Percentiles rank a stretch among this genome's conserved stretches.
phyloP scores from a whole-genome alignment of 306 rosid species.

The Sindora glabra region DNA sequence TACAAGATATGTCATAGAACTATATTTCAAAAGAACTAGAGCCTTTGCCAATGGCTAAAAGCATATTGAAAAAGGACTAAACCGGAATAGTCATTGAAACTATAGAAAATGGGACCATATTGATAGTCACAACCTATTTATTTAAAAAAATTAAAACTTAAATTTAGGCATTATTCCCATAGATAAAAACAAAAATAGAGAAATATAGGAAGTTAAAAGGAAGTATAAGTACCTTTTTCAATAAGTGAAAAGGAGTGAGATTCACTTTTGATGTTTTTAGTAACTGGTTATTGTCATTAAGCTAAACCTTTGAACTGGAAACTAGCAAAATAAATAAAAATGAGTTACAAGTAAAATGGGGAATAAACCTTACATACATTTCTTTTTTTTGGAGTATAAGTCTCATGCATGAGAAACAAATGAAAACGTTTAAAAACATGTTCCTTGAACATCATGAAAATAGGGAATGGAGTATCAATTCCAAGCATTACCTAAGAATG shows the following conservation, averaged over 20 bases:
- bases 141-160: constrained; percentile 20
- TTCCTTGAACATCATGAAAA: no score
- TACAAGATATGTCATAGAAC: constrained; percentile 50
- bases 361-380: no score
- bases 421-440: no score
- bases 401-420: no score
- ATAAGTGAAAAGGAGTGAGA: constrained; percentile 37
- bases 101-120: constrained; percentile 64
- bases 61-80: constrained; percentile 41
- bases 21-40: constrained; percentile 81
- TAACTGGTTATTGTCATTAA: constrained; percentile 39
- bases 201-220: background rate
- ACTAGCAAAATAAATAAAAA: background rate
- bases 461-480: no score
- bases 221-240: constrained; percentile 62
- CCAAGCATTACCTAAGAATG: no score
- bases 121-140: constrained; percentile 61
- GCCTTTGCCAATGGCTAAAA: constrained; percentile 79
- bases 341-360: no score
- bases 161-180: constrained; percentile 11
- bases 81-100: constrained; percentile 51
- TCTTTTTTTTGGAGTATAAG: no score
- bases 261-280: constrained; percentile 49
- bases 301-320: constrained; percentile 77
- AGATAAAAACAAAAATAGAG: background rate